Conservation (phyloP, 805 yeast species). For the Candida qinlingensis region DNA sequence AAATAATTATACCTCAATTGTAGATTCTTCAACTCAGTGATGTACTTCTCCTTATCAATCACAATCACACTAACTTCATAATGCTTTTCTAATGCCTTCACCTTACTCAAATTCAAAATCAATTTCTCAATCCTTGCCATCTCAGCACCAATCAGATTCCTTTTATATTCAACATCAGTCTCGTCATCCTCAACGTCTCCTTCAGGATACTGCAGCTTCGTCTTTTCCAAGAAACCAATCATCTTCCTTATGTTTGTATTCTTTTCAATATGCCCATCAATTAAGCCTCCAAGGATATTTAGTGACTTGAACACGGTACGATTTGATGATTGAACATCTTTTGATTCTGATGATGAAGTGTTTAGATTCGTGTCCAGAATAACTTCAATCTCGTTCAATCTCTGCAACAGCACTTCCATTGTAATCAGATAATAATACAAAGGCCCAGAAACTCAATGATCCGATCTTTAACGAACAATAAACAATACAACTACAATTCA, state of each 20-base stretch:
- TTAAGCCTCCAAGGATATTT: neutral
- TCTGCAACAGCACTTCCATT: neutral
- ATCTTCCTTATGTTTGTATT: neutral
- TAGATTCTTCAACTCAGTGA: slow-evolving; percentile 6
- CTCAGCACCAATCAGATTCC: neutral
- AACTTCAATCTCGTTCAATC: neutral
- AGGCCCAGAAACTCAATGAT: too few relatives aligned
- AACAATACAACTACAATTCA: neutral
- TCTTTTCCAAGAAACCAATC: neutral
- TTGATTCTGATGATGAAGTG: neutral
- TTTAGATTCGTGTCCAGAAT: neutral
- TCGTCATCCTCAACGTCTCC: neutral
- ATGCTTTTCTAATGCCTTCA: slow-evolving; percentile 6
- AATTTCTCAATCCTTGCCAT: neutral
- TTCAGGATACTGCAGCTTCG: neutral
- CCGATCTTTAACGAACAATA: too few relatives aligned
- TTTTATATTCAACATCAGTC: neutral
- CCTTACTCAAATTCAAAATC: neutral
- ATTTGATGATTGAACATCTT: neutral
- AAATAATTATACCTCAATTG: slow-evolving; percentile 20
- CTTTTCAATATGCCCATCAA: neutral
- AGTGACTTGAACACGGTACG: neutral
- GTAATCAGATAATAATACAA: too few relatives aligned
- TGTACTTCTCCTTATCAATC: slow-evolving; percentile 2
- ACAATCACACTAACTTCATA: slow-evolving; percentile 4